These are phyloP conservation scores for Debaryomyces fabryi DNA, from an alignment of 1,139 yeast genomes.

Conservation along the genomic window DNA sequence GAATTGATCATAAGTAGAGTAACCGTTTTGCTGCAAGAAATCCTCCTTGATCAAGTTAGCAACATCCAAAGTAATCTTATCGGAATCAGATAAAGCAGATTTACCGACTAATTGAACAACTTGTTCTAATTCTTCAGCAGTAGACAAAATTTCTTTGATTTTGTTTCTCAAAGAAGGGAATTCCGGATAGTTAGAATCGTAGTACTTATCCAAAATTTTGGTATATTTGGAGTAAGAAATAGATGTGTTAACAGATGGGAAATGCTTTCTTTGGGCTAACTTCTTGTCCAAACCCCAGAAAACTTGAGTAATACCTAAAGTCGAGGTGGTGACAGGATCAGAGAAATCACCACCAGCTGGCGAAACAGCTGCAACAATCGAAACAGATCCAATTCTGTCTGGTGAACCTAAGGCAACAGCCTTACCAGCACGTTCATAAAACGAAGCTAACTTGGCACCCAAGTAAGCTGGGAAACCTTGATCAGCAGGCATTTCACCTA, in stretches of 20 bases:
- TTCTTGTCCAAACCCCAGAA: slow-evolving; percentile 99
- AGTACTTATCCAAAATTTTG: slow-evolving; percentile 79
- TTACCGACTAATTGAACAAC: slow-evolving; percentile 99
- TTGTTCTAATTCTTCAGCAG: slow-evolving; percentile 98
- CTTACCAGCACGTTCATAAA: slow-evolving; percentile 99
- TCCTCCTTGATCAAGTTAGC: slow-evolving; percentile 92
- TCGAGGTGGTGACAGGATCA: slow-evolving; percentile 97
- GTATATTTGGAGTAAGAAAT: slow-evolving; percentile 97
- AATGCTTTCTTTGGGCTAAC: slow-evolving; percentile 98
- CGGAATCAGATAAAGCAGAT: slow-evolving; percentile 94
- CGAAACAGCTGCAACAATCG: slow-evolving; percentile 98
- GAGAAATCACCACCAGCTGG: slow-evolving; percentile 99
- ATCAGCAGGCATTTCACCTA: slow-evolving; percentile 99
- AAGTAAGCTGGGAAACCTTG: slow-evolving; percentile 99
- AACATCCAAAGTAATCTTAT: slow-evolving; percentile 94
- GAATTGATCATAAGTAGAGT: slow-evolving; percentile 96
- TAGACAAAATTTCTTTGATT: slow-evolving; percentile 90
- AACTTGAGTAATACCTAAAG: slow-evolving; percentile 98
- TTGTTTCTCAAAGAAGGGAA: slow-evolving; percentile 88
- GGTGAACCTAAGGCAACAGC: slow-evolving; percentile 96
- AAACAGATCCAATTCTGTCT: slow-evolving; percentile 92
- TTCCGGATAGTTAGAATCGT: slow-evolving; percentile 85
- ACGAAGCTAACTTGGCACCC: slow-evolving; percentile 98
- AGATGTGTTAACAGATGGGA: slow-evolving; percentile 97
- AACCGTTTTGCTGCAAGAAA: slow-evolving; percentile 98